These are phyloP conservation scores for Sarocladium kiliense DNA, from an alignment of 2,329 filamentous ascomycete species.

Conservation along the genomic window DNA sequence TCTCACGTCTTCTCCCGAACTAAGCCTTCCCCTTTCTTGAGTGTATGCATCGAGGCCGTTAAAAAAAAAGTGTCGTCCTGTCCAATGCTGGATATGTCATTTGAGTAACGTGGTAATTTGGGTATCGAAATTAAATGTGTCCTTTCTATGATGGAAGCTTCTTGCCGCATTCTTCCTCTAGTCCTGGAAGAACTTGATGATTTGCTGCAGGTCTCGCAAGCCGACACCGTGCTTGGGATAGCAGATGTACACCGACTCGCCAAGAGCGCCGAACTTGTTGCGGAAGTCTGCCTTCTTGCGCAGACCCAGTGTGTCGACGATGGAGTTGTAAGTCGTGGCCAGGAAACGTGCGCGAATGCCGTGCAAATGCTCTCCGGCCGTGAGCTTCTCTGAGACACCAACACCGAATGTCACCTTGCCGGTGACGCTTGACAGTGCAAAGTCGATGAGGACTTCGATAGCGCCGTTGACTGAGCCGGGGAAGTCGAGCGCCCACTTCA, in stretches of 20 bases:
- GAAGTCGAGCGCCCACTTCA: conserved; percentile 96
- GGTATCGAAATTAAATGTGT: background rate
- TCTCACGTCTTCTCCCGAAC: background rate
- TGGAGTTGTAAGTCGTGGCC: conserved; percentile 73
- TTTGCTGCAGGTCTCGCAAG: conserved; percentile 74
- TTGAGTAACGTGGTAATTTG: background rate
- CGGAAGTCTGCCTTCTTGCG: conserved; percentile 84
- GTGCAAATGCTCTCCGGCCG: conserved; percentile 74
- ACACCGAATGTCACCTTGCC: conserved; percentile 77
- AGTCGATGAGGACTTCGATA: conserved; percentile 77
- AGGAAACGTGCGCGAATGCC: conserved; percentile 77
- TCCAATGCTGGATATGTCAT: background rate
- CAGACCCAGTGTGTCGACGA: conserved; percentile 77
- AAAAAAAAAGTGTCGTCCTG: background rate
- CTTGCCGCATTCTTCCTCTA: conserved; percentile 26
- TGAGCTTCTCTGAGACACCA: conserved; percentile 69
- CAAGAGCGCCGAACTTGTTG: conserved; percentile 80
- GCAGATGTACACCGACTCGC: conserved; percentile 83
- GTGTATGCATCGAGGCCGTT: conserved; percentile 1
- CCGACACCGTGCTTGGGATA: conserved; percentile 85
- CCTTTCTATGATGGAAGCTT: conserved; percentile 1
- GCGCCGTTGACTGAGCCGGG: conserved; percentile 78
- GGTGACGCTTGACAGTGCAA: conserved; percentile 51
- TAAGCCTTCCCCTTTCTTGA: background rate
- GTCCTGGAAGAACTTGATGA: conserved; percentile 86